Evolutionary conservation across 2,329 filamentous ascomycete genomes (phyloP), one percentile per base, ranked within the genome.

Genomic region (Xylaria digitata): DNA sequence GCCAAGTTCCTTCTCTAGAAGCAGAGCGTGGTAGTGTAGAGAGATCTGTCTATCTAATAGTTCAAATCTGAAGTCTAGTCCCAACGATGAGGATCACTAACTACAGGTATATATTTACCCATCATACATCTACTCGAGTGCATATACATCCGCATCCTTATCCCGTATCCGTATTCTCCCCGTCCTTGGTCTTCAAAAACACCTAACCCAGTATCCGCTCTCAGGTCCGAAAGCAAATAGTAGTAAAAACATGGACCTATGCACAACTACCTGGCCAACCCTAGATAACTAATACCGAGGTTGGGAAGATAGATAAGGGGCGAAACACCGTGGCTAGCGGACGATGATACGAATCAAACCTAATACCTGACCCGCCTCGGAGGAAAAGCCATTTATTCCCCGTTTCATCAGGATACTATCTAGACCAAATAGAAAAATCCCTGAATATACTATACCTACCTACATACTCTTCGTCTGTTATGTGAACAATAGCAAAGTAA

Each of bases 21-120:
- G 21, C 15, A 74, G 59, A 1, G 69, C 60, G 64, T 62, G 73
- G 68, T 72, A 73, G 13, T n/a, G n/a, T n/a, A n/a, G n/a, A n/a
- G n/a, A n/a, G n/a, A n/a, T n/a, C n/a, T n/a, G n/a, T n/a, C n/a
- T n/a, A n/a, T n/a, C n/a, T n/a, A n/a, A n/a, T n/a, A n/a, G n/a
- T n/a, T n/a, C n/a, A n/a, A n/a, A n/a, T n/a, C n/a, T n/a, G n/a
- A n/a, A n/a, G n/a, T n/a, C 21, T 9, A 59, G 26, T 40, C 15
- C 56, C n/a, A 40, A 48, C 43, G 40, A 49, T 19, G 30, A 52
- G 34, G 34, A 32, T 43, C 43, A 7, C 6, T 6, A 7, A 17
- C 1, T 32, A 52, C 13, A 52, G n/a, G n/a, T n/a, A n/a, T n/a
- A n/a, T 60, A 60, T 60, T 30, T 49, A 49, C 49, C 2, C 2